These are phyloP conservation scores for Prunus persica DNA, from an alignment of 306 rosid species.

Conservation along the genomic window DNA sequence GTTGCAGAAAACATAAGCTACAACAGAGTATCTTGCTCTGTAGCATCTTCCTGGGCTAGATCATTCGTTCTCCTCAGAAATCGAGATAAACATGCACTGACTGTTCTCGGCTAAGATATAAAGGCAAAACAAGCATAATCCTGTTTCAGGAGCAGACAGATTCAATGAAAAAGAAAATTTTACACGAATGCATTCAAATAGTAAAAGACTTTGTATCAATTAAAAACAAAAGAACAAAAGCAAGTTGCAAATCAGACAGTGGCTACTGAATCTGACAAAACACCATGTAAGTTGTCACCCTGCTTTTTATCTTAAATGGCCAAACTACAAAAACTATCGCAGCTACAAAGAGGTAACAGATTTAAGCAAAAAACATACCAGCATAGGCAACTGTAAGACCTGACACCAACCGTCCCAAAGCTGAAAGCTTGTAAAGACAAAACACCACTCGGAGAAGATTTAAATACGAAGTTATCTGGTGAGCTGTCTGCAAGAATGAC, in stretches of 20 bases:
- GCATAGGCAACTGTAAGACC: conserved; percentile 84
- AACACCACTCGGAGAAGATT: conserved; percentile 53
- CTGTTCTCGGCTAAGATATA: conserved; percentile 64
- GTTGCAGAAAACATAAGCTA: conserved; percentile 30
- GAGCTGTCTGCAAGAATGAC: background rate
- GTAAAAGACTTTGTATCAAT: background rate
- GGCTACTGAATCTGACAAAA: background rate
- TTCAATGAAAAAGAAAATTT: background rate
- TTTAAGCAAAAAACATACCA: conserved; percentile 43
- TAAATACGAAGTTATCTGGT: background rate
- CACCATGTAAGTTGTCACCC: background rate
- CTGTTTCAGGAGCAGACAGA: conserved; percentile 33
- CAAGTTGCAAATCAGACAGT: background rate
- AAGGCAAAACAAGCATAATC: conserved; percentile 82
- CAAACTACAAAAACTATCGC: background rate
- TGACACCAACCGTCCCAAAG: conserved; percentile 72
- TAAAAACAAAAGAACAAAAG: background rate
- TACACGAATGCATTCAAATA: background rate
- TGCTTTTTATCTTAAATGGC: background rate
- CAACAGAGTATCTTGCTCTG: conserved; percentile 49
- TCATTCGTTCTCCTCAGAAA: conserved; percentile 56
- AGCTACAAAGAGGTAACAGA: background rate
- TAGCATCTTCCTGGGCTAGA: conserved; percentile 29
- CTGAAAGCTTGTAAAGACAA: conserved; percentile 62
- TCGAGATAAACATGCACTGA: conserved; percentile 42